These are phyloP conservation scores for Amyloporia xantha DNA, from an alignment of 768 basidiomycete genomes.

Conservation along the genomic window DNA sequence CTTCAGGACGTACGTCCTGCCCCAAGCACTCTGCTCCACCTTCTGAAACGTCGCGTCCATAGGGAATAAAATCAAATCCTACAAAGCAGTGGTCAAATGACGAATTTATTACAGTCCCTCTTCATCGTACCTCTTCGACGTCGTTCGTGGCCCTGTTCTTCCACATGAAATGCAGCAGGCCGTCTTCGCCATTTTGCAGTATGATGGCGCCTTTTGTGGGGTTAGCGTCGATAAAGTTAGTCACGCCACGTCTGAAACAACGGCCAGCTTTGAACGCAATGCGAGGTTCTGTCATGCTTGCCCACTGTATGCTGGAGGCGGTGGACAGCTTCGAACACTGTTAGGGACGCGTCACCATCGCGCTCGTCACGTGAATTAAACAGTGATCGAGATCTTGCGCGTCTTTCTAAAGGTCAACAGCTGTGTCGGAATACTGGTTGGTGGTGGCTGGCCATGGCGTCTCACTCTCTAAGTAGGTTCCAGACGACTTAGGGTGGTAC, in stretches of 20 bases:
- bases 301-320: neutral
- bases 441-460: too few relatives aligned
- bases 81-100: conserved; percentile 2
- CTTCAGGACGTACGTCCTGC: conserved; percentile 81
- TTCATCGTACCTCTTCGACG: conserved; percentile 50
- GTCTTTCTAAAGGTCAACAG: too few relatives aligned
- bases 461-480: too few relatives aligned
- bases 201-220: conserved; percentile 70
- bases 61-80: conserved; percentile 88
- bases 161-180: conserved; percentile 74
- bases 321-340: conserved; percentile 4
- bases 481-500: too few relatives aligned
- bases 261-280: conserved; percentile 64
- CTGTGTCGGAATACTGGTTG: too few relatives aligned
- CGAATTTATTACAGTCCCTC: too few relatives aligned
- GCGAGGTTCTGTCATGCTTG: conserved; percentile 17
- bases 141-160: conserved; percentile 59
- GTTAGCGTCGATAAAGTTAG: conserved; percentile 61
- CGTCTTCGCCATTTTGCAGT: conserved; percentile 66
- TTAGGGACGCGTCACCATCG: conserved; percentile 6
- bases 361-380: neutral
- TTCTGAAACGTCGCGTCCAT: conserved; percentile 77
- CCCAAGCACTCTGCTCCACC: conserved; percentile 57
- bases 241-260: conserved; percentile 58
- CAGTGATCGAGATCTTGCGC: neutral